Percentiles rank a stretch among this genome's conserved stretches.
Conservation (phyloP, 352 stramenopile genomes). For the Globisporangium apiculatum region DNA sequence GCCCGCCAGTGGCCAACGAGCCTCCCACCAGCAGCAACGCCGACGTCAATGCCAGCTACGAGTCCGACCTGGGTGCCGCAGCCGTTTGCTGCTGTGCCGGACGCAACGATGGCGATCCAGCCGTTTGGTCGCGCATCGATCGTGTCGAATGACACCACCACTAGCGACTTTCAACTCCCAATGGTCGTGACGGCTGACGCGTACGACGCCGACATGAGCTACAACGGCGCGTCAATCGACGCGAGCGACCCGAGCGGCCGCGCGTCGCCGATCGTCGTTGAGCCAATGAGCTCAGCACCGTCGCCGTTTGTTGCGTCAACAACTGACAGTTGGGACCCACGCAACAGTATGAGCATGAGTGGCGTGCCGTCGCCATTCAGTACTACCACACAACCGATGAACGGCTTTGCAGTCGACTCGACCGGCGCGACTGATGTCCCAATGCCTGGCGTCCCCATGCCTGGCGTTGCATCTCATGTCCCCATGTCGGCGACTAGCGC, state of each 20-base stretch:
- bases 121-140: not conserved
- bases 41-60: too few species aligned
- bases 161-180: slow-evolving; percentile 4
- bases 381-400: too few species aligned
- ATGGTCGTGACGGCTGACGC: slow-evolving; percentile 10
- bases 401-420: too few species aligned
- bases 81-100: not conserved
- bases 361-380: too few species aligned
- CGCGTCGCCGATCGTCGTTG: not conserved
- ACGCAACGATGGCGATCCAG: slow-evolving; percentile 6
- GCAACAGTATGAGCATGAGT: not conserved
- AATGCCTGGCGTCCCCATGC: too few species aligned
- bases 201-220: slow-evolving; percentile 7
- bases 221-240: not conserved
- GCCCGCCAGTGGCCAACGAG: too few species aligned
- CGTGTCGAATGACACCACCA: too few species aligned
- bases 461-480: too few species aligned
- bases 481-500: not conserved
- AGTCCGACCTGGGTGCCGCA: not conserved
- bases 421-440: too few species aligned
- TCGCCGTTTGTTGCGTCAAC: not conserved
- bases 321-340: slow-evolving; percentile 1
- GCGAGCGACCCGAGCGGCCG: not conserved
- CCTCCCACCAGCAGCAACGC: too few species aligned
- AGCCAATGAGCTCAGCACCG: not conserved